Conservation (phyloP, 768 basidiomycete species). For the Boletus rubescentipes region DNA sequence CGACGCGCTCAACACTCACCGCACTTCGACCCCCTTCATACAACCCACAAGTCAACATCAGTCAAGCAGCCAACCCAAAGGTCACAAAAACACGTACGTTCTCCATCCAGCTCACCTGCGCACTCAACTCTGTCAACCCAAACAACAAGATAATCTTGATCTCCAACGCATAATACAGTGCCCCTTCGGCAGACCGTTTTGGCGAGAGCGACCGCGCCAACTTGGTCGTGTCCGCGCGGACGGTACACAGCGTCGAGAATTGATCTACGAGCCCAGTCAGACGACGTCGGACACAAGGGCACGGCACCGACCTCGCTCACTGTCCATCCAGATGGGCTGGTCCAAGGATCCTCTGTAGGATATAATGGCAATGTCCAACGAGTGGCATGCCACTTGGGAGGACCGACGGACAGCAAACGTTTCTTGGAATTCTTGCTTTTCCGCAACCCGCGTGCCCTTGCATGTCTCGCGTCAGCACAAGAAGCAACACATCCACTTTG, state of each 20-base stretch:
- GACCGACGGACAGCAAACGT: constrained; percentile 33
- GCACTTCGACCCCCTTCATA: constrained; percentile 37
- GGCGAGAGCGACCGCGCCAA: constrained; percentile 26
- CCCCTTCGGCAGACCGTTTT: constrained; percentile 22
- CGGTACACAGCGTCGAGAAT: constrained; percentile 36
- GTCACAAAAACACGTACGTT: constrained; percentile 34
- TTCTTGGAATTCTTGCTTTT: constrained; percentile 44
- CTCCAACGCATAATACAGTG: constrained; percentile 27
- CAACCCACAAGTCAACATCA: not conserved
- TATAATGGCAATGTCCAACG: constrained; percentile 23
- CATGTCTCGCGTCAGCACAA: not conserved
- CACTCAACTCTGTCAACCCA: constrained; percentile 53
- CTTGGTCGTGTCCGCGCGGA: constrained; percentile 34
- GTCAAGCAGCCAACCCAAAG: not conserved
- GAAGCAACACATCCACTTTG: no score
- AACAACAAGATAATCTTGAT: constrained; percentile 45
- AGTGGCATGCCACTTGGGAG: constrained; percentile 22
- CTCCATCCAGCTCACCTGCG: constrained; percentile 51
- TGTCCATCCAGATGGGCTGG: constrained; percentile 35
- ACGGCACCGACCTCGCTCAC: constrained; percentile 28
- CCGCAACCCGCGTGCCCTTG: constrained; percentile 46
- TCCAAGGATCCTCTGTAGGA: constrained; percentile 31
- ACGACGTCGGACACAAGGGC: not conserved
- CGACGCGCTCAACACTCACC: no score
- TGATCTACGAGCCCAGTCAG: constrained; percentile 20